phyloP scores from a whole-genome alignment of 495 filamentous ascomycete genomes.

The Letharia columbiana region DNA sequence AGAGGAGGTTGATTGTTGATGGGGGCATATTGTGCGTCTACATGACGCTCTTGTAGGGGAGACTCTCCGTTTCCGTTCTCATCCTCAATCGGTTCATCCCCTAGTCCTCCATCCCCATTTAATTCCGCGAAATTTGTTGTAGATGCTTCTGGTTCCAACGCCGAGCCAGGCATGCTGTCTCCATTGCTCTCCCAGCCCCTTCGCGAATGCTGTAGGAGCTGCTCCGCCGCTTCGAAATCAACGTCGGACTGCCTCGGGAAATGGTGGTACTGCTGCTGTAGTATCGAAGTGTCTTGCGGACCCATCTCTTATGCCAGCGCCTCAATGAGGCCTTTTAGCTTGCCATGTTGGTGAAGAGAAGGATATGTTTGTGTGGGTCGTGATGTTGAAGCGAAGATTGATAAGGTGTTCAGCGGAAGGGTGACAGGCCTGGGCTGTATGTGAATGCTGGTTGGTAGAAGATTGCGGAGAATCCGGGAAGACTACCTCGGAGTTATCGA shows the following conservation, averaged over 20 bases:
- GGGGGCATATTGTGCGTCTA: constrained; percentile 24
- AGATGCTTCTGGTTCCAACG: constrained; percentile 3
- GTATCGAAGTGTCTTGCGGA: constrained; percentile 11
- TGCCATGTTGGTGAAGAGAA: constrained; percentile 3
- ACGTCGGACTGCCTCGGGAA: constrained; percentile 14
- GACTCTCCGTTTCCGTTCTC: constrained; percentile 7
- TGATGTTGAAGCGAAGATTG: neutral
- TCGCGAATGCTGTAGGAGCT: constrained; percentile 22
- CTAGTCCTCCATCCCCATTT: constrained; percentile 4
- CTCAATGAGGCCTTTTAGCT: constrained; percentile 12
- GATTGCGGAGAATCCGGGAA: neutral
- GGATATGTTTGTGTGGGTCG: neutral
- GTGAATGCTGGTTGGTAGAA: neutral
- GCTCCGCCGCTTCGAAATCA: constrained; percentile 22
- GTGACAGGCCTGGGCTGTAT: neutral
- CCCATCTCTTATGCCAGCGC: constrained; percentile 15
- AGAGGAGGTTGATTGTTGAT: constrained; percentile 26
- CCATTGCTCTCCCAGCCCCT: constrained; percentile 15
- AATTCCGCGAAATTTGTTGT: neutral
- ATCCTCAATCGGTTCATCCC: constrained; percentile 7
- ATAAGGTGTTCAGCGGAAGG: constrained; percentile 1
- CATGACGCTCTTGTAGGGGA: constrained; percentile 16
- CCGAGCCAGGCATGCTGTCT: neutral
- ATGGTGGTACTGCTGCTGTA: constrained; percentile 2
- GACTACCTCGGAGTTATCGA: neutral